phyloP scores from a whole-genome alignment of 192 early-diverging fungal species.

The Linderina pennispora region DNA sequence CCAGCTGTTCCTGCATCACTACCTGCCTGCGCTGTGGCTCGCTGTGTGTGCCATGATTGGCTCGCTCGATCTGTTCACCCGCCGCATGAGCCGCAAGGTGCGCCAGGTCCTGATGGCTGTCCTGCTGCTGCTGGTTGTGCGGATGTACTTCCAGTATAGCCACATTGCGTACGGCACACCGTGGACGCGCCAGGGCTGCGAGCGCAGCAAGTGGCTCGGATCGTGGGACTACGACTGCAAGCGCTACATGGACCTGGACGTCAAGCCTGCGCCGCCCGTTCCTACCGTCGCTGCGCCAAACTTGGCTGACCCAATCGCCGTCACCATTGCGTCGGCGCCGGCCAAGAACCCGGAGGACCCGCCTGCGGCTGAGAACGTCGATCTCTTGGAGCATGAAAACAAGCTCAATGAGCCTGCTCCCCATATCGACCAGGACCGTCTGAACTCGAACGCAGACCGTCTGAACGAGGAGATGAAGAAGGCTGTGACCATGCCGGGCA shows the following conservation, averaged over 20 bases:
- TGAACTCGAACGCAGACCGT: slow-evolving; percentile 27
- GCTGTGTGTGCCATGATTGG: slow-evolving; percentile 66
- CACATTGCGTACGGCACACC: slow-evolving; percentile 77
- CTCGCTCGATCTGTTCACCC: slow-evolving; percentile 67
- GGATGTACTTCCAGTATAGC: slow-evolving; percentile 66
- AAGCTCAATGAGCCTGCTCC: slow-evolving; percentile 46
- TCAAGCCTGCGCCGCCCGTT: slow-evolving; percentile 17
- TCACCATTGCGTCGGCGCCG: no score
- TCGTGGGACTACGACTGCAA: slow-evolving; percentile 85
- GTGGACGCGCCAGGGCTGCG: slow-evolving; percentile 72
- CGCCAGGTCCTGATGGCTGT: slow-evolving; percentile 48
- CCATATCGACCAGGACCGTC: slow-evolving; percentile 41
- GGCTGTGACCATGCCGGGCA: slow-evolving; percentile 27
- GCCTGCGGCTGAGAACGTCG: slow-evolving; percentile 40
- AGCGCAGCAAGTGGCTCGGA: slow-evolving; percentile 67
- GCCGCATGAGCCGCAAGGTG: slow-evolving; percentile 48
- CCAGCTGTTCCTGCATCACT: slow-evolving; percentile 91
- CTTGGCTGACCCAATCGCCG: background rate
- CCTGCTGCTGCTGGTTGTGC: slow-evolving; percentile 48
- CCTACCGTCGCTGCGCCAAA: slow-evolving; percentile 13
- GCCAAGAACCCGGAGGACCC: slow-evolving; percentile 18
- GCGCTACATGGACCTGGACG: slow-evolving; percentile 12
- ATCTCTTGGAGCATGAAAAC: slow-evolving; percentile 45
- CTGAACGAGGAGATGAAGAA: slow-evolving; percentile 27
- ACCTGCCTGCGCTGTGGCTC: slow-evolving; percentile 90